A percentile compares a stretch with the other conserved stretches of the same genome.
Conservation (phyloP, 768 basidiomycete species). For the Wakefieldia striispora region DNA sequence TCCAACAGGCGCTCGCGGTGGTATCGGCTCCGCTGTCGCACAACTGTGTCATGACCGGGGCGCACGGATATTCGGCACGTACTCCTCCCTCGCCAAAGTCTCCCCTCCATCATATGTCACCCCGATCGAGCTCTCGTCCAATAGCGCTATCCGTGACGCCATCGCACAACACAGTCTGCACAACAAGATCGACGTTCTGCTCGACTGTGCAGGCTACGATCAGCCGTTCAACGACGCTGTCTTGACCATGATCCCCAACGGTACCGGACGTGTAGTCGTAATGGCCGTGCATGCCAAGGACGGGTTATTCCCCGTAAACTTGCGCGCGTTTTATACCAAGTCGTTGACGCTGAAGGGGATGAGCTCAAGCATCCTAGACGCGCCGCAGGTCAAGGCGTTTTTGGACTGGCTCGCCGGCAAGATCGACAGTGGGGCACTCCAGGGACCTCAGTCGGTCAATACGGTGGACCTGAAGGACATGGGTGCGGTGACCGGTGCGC, state of each 20-base stretch:
- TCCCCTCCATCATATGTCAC: conserved; percentile 27
- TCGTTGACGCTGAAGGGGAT: conserved; percentile 32
- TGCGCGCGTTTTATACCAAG: conserved; percentile 34
- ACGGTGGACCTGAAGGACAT: conserved; percentile 21
- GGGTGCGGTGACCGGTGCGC: conserved; percentile 16
- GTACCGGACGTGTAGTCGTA: conserved; percentile 33
- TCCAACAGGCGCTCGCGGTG: conserved; percentile 34
- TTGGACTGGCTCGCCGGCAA: conserved; percentile 29
- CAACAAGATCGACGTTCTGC: conserved; percentile 33
- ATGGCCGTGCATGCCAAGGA: conserved; percentile 36
- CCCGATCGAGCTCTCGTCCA: conserved; percentile 32
- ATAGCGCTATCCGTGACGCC: conserved; percentile 31
- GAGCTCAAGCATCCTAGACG: conserved; percentile 24
- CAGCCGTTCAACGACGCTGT: conserved; percentile 34
- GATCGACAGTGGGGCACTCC: conserved; percentile 28
- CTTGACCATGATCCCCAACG: conserved; percentile 31
- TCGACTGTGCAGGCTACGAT: conserved; percentile 35
- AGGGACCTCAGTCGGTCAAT: conserved; percentile 27
- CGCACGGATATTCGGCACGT: conserved; percentile 34
- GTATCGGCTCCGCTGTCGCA: conserved; percentile 34
- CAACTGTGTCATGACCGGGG: conserved; percentile 33
- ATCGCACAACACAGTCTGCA: conserved; percentile 23
- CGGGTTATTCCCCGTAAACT: conserved; percentile 28
- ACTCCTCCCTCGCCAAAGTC: conserved; percentile 28
- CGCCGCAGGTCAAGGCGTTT: conserved; percentile 25